Conservation (phyloP, 2,329 filamentous ascomycete genomes). For the Diplodia intermedia region DNA sequence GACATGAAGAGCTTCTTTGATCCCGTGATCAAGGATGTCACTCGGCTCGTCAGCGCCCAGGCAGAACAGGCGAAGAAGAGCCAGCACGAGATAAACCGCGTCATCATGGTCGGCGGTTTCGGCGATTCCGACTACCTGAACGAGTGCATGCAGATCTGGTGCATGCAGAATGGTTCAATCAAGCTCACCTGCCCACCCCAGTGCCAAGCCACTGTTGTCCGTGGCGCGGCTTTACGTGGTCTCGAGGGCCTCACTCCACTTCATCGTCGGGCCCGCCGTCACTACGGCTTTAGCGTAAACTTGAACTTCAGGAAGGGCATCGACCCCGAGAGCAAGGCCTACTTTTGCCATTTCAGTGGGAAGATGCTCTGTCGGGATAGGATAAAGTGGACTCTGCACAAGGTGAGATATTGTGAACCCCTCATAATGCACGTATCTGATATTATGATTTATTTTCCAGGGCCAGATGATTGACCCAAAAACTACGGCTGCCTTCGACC, state of each 20-base stretch:
- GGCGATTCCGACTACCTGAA: slow-evolving; percentile 32
- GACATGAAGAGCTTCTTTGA: slow-evolving; percentile 28
- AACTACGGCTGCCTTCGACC: neutral
- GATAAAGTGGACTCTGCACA: neutral
- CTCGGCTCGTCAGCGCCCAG: slow-evolving; percentile 18
- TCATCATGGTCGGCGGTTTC: slow-evolving; percentile 35
- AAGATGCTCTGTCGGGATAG: neutral
- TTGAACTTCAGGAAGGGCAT: neutral
- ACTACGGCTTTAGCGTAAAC: neutral
- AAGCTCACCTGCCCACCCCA: slow-evolving; percentile 28
- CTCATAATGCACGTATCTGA: neutral
- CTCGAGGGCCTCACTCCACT: slow-evolving; percentile 1
- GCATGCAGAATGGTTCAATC: neutral
- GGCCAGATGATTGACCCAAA: neutral
- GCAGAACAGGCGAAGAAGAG: neutral
- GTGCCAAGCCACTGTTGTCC: slow-evolving; percentile 13
- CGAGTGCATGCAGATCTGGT: slow-evolving; percentile 22
- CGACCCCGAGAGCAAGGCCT: neutral
- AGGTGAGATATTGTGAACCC: neutral
- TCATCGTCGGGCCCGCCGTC: neutral
- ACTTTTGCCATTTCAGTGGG: neutral
- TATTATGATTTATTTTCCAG: neutral
- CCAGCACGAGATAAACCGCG: neutral
- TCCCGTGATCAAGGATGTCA: slow-evolving; percentile 28
- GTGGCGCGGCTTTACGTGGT: slow-evolving; percentile 15